Evolutionary conservation across 805 yeast species (phyloP).

Genomic region (Starmera amethionina): DNA sequence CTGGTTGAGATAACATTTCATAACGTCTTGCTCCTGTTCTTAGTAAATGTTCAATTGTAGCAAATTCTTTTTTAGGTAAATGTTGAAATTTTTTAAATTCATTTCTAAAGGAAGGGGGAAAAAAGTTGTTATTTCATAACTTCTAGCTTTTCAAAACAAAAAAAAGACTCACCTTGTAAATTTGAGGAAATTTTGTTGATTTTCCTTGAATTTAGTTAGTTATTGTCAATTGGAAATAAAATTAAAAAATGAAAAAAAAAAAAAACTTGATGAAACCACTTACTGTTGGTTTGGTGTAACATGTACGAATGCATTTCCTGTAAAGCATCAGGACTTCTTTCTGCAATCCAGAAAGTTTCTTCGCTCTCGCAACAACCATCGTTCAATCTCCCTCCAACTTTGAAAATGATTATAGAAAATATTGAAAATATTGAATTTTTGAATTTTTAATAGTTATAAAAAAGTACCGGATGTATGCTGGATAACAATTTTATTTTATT

Average conservation of each 20-base stretch:
- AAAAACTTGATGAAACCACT: constrained; percentile 1
- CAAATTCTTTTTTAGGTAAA: constrained; percentile 69
- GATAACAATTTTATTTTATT: too few species aligned
- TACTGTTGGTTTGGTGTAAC: constrained; percentile 34
- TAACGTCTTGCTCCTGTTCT: constrained; percentile 64
- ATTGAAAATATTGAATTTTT: too few species aligned
- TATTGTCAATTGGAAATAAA: not conserved
- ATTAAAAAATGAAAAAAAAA: not conserved
- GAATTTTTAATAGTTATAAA: too few species aligned
- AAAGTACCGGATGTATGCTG: too few species aligned
- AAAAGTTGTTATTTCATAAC: not conserved
- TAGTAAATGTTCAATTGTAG: constrained; percentile 76
- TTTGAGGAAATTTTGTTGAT: constrained; percentile 30
- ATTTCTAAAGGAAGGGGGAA: constrained; percentile 20
- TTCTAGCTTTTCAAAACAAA: too few species aligned
- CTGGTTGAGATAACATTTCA: constrained; percentile 64
- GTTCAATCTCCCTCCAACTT: too few species aligned
- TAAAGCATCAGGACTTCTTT: constrained; percentile 41
- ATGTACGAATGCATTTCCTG: constrained; percentile 35
- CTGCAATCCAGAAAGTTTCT: constrained; percentile 36
- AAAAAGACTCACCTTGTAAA: constrained; percentile 19
- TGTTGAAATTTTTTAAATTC: constrained; percentile 53
- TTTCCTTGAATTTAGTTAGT: constrained; percentile 16
- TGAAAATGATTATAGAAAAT: too few species aligned
- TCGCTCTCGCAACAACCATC: constrained; percentile 16